Evolutionary conservation across 306 rosid species (phyloP), one percentile per base, ranked within the genome.

Genomic region (Ziziphus jujuba): DNA sequence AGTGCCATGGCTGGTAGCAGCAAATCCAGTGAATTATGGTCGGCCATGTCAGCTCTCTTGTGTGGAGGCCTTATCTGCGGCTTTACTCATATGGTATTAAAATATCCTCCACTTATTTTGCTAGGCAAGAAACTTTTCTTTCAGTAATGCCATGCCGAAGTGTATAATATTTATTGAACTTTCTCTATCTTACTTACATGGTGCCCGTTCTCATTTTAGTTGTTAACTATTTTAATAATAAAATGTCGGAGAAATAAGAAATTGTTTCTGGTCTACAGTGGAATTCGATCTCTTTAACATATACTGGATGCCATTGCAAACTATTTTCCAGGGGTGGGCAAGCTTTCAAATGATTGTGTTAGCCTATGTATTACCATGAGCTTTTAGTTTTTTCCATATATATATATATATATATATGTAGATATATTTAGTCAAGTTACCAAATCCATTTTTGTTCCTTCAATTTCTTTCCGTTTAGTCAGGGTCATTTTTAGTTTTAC

Each of bases 1-100:
- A 93, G 98, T 93, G 78, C 96, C 97, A 36, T 88, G 98, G 99
- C 84, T 93, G 59, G 91, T 93, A 70, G 99, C 99, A 34, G 99
- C 96, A 61, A 93, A 93, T 84, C 97, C 99, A 13, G 88, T 93
- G 69, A 90, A 90, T 61, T 90, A 93, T 79, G 99, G 99, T 49
- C 87, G 92, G 64, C 99, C 99, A 17, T 93, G 99, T 70, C 74
- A 93, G 72, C 87, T 93, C 50, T 93, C 99, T 50, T 93, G 99
- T 66, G 99, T 93, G 61, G 99, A 93, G 91, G 99, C 99, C 47
- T 85, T 93, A 79, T 87, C 99, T 64, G 99, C 97, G 7, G 99
- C 97, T 75, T 77, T 93, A 77, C 66, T 72, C 67, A 93, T 93
- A 86, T 90, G 99, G 99, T 90, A 86, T 48, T 50, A 15, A 61